A percentile compares a stretch with the other conserved stretches of the same genome.
phyloP scores from a whole-genome alignment of 1,139 yeast genomes.

The Suhomyces yuchorum region DNA sequence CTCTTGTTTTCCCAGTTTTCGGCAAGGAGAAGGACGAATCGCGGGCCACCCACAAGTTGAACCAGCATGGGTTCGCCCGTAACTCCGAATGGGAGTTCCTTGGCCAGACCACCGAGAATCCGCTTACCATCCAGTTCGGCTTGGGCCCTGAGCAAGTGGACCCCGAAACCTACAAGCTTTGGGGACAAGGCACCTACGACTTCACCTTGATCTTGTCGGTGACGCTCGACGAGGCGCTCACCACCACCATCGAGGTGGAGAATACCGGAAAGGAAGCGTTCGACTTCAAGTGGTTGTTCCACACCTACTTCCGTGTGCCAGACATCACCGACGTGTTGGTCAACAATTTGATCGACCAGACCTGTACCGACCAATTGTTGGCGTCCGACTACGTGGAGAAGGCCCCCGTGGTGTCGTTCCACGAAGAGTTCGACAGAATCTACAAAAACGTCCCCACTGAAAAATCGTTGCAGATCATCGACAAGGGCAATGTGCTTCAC shows the following conservation, averaged over 20 bases:
- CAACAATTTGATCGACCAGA: conserved; percentile 70
- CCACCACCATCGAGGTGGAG: conserved; percentile 71
- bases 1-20: conserved; percentile 92
- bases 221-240: conserved; percentile 57
- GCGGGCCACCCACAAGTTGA: conserved; percentile 54
- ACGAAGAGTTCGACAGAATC: conserved; percentile 81
- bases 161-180: conserved; percentile 57
- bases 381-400: conserved; percentile 65
- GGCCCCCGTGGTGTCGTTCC: conserved; percentile 71
- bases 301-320: conserved; percentile 77
- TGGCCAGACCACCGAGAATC: conserved; percentile 65
- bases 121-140: conserved; percentile 82
- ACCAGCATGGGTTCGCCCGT: conserved; percentile 97
- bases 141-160: conserved; percentile 81
- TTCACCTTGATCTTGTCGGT: conserved; percentile 78
- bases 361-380: conserved; percentile 74
- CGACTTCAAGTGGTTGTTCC: conserved; percentile 94
- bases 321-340: conserved; percentile 80
- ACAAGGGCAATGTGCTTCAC: conserved; percentile 68
- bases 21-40: conserved; percentile 59
- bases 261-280: conserved; percentile 66
- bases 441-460: conserved; percentile 61
- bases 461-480: conserved; percentile 64
- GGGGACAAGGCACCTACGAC: conserved; percentile 56
- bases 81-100: conserved; percentile 88